These are phyloP conservation scores for Pseudogymnoascus sp. DNA, from an alignment of 2,329 filamentous ascomycete species.

Conservation along the genomic window DNA sequence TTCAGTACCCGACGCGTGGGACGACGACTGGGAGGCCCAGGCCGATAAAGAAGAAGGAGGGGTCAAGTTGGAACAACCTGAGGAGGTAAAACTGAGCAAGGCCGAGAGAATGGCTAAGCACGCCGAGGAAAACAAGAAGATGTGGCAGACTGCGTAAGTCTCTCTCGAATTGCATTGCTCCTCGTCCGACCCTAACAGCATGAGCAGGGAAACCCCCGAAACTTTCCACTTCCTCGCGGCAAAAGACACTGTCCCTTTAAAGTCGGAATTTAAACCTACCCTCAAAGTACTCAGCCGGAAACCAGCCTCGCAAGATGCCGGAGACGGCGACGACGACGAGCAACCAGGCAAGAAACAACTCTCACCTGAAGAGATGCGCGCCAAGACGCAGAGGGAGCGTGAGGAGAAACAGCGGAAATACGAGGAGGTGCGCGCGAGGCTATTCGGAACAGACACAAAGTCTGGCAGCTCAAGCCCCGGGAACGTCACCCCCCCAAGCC, in stretches of 20 bases:
- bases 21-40: constrained; percentile 74
- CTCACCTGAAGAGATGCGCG: constrained; percentile 67
- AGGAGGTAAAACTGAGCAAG: constrained; percentile 46
- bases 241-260: constrained; percentile 52
- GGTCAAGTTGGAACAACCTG: constrained; percentile 17
- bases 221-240: constrained; percentile 68
- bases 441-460: constrained; percentile 57
- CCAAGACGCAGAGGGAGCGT: constrained; percentile 66
- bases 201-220: constrained; percentile 52
- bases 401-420: constrained; percentile 89
- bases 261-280: constrained; percentile 66
- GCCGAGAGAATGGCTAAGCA: constrained; percentile 73
- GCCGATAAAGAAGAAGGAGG: constrained; percentile 47
- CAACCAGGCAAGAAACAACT: constrained; percentile 50
- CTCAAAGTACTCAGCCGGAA: constrained; percentile 82
- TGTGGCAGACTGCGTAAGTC: constrained; percentile 82
- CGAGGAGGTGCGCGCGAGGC: constrained; percentile 76
- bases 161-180: constrained; percentile 13
- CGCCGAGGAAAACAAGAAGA: constrained; percentile 69
- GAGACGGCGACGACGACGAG: constrained; percentile 59
- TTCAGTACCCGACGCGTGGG: constrained; percentile 70
- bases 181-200: constrained; percentile 35
- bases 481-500: constrained; percentile 49
- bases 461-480: constrained; percentile 55
- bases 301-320: constrained; percentile 45